Percentiles rank a stretch among this genome's conserved stretches.
These are phyloP conservation scores for Phaffia rhodozyma DNA, from an alignment of 1,284 basidiomycete genomes.

Conservation along the genomic window DNA sequence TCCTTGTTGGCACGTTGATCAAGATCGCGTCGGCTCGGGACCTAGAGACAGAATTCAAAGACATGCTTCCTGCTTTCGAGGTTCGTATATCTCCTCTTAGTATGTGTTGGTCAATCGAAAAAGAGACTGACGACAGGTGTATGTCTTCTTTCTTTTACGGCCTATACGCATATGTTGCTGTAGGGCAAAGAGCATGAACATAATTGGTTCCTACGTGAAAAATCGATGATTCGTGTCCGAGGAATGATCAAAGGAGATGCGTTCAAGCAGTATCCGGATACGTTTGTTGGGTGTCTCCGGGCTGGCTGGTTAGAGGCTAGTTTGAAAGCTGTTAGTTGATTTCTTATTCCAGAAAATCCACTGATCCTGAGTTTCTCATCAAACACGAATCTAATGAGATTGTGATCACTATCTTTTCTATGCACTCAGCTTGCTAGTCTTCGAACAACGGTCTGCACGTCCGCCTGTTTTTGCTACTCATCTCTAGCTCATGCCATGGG, in stretches of 20 bases:
- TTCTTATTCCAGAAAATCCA: background rate
- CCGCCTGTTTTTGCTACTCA: conserved; percentile 63
- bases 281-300: conserved; percentile 63
- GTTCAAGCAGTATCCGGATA: conserved; percentile 56
- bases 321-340: conserved; percentile 60
- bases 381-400: background rate
- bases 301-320: conserved; percentile 67
- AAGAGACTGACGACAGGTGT: conserved; percentile 6
- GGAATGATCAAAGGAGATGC: conserved; percentile 85
- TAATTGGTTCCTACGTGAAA: conserved; percentile 83
- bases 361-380: too few relatives aligned
- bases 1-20: conserved; percentile 4
- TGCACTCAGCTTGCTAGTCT: conserved; percentile 60
- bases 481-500: conserved; percentile 65
- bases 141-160: background rate
- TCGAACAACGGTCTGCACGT: conserved; percentile 77
- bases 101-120: background rate
- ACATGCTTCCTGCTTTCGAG: conserved; percentile 69
- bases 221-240: conserved; percentile 62
- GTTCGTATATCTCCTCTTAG: conserved; percentile 34
- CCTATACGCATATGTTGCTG: conserved; percentile 1
- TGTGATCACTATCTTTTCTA: background rate
- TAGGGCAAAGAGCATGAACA: conserved; percentile 92
- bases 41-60: conserved; percentile 68
- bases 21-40: conserved; percentile 76